Base-by-base conservation (phyloP, 2,329 filamentous ascomycete species). In the Trichoderma sp. region DNA sequence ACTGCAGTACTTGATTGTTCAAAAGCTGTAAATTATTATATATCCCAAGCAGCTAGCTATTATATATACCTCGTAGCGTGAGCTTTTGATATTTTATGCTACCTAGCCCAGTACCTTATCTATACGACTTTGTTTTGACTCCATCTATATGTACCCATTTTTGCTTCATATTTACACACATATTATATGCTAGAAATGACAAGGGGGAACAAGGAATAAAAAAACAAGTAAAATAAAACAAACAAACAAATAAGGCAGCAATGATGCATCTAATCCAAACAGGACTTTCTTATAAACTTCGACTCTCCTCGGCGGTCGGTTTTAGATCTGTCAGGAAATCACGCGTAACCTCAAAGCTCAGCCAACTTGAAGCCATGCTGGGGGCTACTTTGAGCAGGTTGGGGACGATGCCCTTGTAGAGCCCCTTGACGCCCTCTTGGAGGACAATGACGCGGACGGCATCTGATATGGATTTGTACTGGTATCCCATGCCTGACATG, bases 351-450 rank as follows among this genome's bases (percentile, higher is more conserved):
- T 99, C 97, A 83, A 97, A 99, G 84, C 95, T 98, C 77, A 98
- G 90, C 96, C 97, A 99, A 84, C 94, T 98, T 80, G 95, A 97
- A 18, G 97, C 97, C 96, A 99, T 99, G 83, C 95, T 98, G 4
- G 97, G 97, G 8, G 97, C 96, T 18, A 99, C 97, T 85, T 99
- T 99, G 77, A 99, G 90, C 27, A 99, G 88, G 81, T 99, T 99
- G 0, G 97, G 97, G 18, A 95, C 91, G 79, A 99, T 96, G 74
- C 97, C 97, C 84, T 98, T 99, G 88, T 98, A 99, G 60, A 99
- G 86, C 68, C 97, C 97, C 76, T 89, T 89, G 72, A 96, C 53
- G 35, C 97, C 97, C 85, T 99, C 97, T 80, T 97, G 92, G 64
- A 89, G 85, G 73, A 98, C 84, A 80, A 99, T 99, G 68, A 94